Evolutionary conservation across 2,329 filamentous ascomycete genomes (phyloP).

Genomic region (Penicillium polonicum): DNA sequence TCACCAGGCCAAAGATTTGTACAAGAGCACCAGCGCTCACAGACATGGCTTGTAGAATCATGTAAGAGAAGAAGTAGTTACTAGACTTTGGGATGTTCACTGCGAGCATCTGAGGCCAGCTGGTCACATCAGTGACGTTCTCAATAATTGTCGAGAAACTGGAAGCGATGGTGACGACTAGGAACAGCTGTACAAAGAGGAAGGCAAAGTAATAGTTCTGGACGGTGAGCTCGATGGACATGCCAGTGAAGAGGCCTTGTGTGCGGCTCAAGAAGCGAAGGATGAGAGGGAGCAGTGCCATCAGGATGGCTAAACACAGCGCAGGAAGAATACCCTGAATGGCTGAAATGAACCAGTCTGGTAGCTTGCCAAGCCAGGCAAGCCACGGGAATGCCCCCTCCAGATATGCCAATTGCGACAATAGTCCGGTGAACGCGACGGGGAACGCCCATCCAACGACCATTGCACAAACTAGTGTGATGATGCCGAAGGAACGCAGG

Average conservation of each 20-base stretch:
- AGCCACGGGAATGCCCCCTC: conserved; percentile 68
- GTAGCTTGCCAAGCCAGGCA: conserved; percentile 63
- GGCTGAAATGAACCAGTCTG: conserved; percentile 61
- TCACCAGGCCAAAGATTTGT: conserved; percentile 73
- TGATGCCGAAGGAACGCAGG: conserved; percentile 65
- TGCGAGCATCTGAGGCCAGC: conserved; percentile 70
- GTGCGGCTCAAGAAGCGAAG: conserved; percentile 69
- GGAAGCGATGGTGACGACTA: conserved; percentile 83
- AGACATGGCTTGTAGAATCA: conserved; percentile 89
- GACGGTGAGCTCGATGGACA: conserved; percentile 75
- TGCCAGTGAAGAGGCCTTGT: conserved; percentile 80
- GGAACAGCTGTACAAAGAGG: conserved; percentile 89
- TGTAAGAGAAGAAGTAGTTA: conserved; percentile 98
- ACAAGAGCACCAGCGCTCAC: conserved; percentile 86
- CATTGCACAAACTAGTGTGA: conserved; percentile 68
- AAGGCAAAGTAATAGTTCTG: conserved; percentile 93
- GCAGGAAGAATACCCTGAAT: conserved; percentile 87
- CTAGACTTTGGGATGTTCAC: conserved; percentile 77
- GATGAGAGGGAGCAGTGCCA: conserved; percentile 77
- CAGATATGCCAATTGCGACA: conserved; percentile 74
- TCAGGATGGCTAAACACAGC: conserved; percentile 69
- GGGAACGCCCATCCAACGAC: conserved; percentile 87
- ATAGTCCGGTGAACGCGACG: conserved; percentile 78
- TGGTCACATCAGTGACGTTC: conserved; percentile 65
- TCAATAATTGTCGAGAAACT: conserved; percentile 67